Evolutionary conservation across 306 rosid genomes (phyloP).

Genomic region (Aeschynomene evenia): DNA sequence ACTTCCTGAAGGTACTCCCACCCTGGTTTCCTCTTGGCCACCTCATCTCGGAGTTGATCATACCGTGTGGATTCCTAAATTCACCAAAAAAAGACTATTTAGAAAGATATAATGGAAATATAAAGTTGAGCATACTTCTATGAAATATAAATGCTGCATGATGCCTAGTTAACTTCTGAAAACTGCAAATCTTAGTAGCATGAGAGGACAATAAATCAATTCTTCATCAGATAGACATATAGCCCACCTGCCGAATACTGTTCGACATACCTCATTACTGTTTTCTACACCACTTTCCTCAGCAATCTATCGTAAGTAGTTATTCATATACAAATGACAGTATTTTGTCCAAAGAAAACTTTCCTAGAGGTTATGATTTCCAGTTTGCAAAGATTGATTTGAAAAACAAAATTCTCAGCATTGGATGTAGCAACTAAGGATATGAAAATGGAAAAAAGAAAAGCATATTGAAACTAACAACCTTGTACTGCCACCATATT

Average conservation of each 20-base stretch:
- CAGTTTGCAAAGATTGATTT: constrained; percentile 14
- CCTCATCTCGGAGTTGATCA: constrained; percentile 86
- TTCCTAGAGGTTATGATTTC: constrained; percentile 8
- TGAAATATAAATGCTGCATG: not conserved
- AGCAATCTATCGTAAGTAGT: not conserved
- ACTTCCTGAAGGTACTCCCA: constrained; percentile 97
- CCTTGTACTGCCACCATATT: constrained; percentile 95
- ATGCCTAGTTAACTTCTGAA: not conserved
- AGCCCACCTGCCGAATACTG: not conserved
- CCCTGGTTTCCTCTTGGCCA: constrained; percentile 84
- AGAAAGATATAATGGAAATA: constrained; percentile 20
- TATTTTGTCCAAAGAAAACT: constrained; percentile 1
- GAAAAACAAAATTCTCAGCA: not conserved
- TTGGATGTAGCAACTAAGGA: constrained; percentile 3
- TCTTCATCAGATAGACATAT: not conserved
- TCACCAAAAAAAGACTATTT: constrained; percentile 18
- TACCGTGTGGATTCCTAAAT: constrained; percentile 77
- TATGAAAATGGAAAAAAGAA: not conserved
- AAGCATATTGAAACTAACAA: constrained; percentile 39
- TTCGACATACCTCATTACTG: not conserved
- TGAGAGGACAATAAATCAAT: constrained; percentile 7
- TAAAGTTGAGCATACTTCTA: constrained; percentile 1
- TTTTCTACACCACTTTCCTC: not conserved
- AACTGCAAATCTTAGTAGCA: not conserved
- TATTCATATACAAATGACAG: not conserved